Evolutionary conservation across 495 filamentous ascomycete species (phyloP).

Genomic region (Peziza echinospora): DNA sequence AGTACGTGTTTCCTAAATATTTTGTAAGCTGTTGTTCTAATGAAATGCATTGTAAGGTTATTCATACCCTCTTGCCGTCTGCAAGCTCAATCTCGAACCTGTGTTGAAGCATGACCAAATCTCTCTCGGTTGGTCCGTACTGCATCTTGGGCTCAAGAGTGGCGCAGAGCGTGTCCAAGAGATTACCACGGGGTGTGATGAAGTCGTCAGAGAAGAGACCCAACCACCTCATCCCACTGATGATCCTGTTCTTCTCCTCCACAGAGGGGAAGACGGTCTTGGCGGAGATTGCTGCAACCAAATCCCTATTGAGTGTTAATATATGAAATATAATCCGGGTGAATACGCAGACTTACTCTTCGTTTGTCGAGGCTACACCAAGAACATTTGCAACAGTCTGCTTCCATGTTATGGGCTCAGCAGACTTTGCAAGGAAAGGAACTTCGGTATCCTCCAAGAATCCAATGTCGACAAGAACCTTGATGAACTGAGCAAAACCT

Average conservation of each 20-base stretch:
- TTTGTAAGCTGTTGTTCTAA: slow-evolving; percentile 8
- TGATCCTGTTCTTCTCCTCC: slow-evolving; percentile 54
- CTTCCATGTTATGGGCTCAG: slow-evolving; percentile 46
- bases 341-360: slow-evolving; percentile 13
- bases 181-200: slow-evolving; percentile 55
- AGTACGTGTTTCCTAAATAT: slow-evolving; percentile 46
- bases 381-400: slow-evolving; percentile 57
- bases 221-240: slow-evolving; percentile 64
- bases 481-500: slow-evolving; percentile 76
- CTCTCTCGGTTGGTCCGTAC: slow-evolving; percentile 63
- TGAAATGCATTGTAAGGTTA: background rate
- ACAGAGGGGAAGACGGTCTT: slow-evolving; percentile 48
- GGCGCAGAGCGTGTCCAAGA: slow-evolving; percentile 74
- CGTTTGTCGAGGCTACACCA: slow-evolving; percentile 35
- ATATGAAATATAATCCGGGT: background rate
- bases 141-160: slow-evolving; percentile 82
- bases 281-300: slow-evolving; percentile 47
- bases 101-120: slow-evolving; percentile 78
- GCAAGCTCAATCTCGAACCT: slow-evolving; percentile 73
- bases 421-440: slow-evolving; percentile 32
- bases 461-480: slow-evolving; percentile 62
- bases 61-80: slow-evolving; percentile 33
- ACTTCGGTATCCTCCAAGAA: slow-evolving; percentile 51
- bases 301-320: slow-evolving; percentile 25
- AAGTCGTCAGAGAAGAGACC: slow-evolving; percentile 62